Conservation (phyloP, 192 early-diverging fungal genomes). For the Backusella tarrabulga region DNA sequence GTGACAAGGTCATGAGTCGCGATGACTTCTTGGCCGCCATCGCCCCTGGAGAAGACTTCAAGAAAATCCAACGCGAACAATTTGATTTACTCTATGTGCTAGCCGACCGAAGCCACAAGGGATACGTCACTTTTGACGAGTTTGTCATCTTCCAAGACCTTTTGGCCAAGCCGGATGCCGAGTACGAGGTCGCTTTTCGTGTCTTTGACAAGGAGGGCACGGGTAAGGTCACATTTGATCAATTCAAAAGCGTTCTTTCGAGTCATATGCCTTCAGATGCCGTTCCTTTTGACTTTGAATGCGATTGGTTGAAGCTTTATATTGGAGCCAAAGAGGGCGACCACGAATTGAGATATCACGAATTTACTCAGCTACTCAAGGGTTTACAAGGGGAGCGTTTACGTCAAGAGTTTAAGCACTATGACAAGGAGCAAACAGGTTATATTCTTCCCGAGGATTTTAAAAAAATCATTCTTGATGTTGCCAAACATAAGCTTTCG, state of each 20-base stretch:
- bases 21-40: slow-evolving; percentile 61
- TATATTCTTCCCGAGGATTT: slow-evolving; percentile 60
- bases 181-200: slow-evolving; percentile 71
- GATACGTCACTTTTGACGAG: slow-evolving; percentile 54
- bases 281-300: slow-evolving; percentile 67
- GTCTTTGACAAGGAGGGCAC: slow-evolving; percentile 61
- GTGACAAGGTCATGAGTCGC: slow-evolving; percentile 52
- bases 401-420: slow-evolving; percentile 68
- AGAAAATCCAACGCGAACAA: slow-evolving; percentile 53
- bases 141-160: slow-evolving; percentile 64
- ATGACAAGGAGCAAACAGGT: slow-evolving; percentile 63
- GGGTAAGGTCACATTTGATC: slow-evolving; percentile 62
- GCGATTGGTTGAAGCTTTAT: slow-evolving; percentile 72
- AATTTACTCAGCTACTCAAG: slow-evolving; percentile 70
- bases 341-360: slow-evolving; percentile 65
- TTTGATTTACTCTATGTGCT: slow-evolving; percentile 58
- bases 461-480: slow-evolving; percentile 57
- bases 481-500: slow-evolving; percentile 65
- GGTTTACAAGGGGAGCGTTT: slow-evolving; percentile 68
- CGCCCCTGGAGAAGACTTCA: slow-evolving; percentile 54
- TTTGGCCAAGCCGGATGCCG: slow-evolving; percentile 64
- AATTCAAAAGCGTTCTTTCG: slow-evolving; percentile 64
- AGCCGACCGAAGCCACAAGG: slow-evolving; percentile 51
- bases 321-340: slow-evolving; percentile 51
- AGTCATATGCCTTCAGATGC: slow-evolving; percentile 51